These are phyloP conservation scores for Ogataea saltuana DNA, from an alignment of 805 yeast genomes.

Conservation along the genomic window DNA sequence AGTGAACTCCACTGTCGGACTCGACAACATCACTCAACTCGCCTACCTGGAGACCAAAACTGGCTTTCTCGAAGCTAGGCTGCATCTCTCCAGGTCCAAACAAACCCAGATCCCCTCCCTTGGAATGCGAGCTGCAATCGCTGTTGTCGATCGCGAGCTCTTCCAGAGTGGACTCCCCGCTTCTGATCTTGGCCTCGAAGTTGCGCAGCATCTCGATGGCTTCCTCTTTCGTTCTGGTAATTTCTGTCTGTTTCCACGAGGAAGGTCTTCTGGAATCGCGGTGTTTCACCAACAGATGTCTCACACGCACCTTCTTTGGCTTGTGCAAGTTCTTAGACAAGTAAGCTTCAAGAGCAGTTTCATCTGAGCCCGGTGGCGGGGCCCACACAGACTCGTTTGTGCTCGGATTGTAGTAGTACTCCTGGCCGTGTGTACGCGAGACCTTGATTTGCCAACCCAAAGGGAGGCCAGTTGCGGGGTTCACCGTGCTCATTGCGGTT, in stretches of 20 bases:
- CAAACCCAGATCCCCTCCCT: slow-evolving; percentile 90
- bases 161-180: slow-evolving; percentile 65
- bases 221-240: slow-evolving; percentile 80
- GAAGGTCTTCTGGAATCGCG: slow-evolving; percentile 83
- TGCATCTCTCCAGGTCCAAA: slow-evolving; percentile 95
- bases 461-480: slow-evolving; percentile 70
- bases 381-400: slow-evolving; percentile 85
- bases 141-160: slow-evolving; percentile 80
- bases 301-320: slow-evolving; percentile 72
- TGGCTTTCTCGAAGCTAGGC: slow-evolving; percentile 87
- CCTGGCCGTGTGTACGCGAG: slow-evolving; percentile 79
- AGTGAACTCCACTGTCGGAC: slow-evolving; percentile 87
- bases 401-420: slow-evolving; percentile 73
- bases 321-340: slow-evolving; percentile 45
- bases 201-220: slow-evolving; percentile 65
- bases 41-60: slow-evolving; percentile 79
- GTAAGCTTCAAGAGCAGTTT: slow-evolving; percentile 56
- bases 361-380: slow-evolving; percentile 82
- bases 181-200: slow-evolving; percentile 56
- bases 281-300: slow-evolving; percentile 85
- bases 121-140: slow-evolving; percentile 83
- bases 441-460: slow-evolving; percentile 78
- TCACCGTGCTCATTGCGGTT: slow-evolving; percentile 7
- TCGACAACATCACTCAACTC: slow-evolving; percentile 83
- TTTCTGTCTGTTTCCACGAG: slow-evolving; percentile 78